phyloP scores from a whole-genome alignment of 768 basidiomycete species.

The Exsudoporus frostii region DNA sequence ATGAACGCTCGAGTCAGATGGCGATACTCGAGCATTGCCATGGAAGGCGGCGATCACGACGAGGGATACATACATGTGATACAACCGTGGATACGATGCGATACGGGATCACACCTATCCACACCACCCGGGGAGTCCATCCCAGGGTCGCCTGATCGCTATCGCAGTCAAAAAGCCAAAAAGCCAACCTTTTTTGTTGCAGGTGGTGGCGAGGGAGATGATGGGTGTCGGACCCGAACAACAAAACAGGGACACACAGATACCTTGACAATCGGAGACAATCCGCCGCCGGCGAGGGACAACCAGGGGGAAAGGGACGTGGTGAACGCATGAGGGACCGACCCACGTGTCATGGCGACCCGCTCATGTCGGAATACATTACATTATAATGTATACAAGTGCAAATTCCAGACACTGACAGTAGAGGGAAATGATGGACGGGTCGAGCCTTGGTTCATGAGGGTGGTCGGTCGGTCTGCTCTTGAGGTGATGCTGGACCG shows the following conservation, averaged over 20 bases:
- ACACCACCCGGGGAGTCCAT: not conserved
- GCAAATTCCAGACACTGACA: not conserved
- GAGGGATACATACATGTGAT: not conserved
- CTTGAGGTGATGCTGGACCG: conserved; percentile 1
- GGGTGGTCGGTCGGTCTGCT: conserved; percentile 4
- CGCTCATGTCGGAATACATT: not conserved
- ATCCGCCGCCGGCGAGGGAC: not conserved
- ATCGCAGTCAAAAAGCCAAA: not conserved
- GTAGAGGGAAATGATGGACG: not conserved
- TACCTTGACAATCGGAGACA: not conserved
- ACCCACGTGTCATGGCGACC: conserved; percentile 1
- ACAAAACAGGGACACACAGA: not conserved
- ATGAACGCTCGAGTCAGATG: not conserved
- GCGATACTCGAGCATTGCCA: not conserved
- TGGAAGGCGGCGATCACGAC: not conserved
- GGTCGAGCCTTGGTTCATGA: conserved; percentile 2
- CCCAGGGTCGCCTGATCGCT: not conserved
- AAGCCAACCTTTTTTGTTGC: not conserved
- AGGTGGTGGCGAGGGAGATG: not conserved
- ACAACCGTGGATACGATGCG: not conserved
- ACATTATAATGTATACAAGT: not conserved
- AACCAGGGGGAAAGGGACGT: not conserved
- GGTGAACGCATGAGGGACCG: not conserved
- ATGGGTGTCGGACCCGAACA: not conserved
- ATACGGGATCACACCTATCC: not conserved